Base-by-base conservation (phyloP, 2,329 filamentous ascomycete genomes). In the Cadophora gregata region DNA sequence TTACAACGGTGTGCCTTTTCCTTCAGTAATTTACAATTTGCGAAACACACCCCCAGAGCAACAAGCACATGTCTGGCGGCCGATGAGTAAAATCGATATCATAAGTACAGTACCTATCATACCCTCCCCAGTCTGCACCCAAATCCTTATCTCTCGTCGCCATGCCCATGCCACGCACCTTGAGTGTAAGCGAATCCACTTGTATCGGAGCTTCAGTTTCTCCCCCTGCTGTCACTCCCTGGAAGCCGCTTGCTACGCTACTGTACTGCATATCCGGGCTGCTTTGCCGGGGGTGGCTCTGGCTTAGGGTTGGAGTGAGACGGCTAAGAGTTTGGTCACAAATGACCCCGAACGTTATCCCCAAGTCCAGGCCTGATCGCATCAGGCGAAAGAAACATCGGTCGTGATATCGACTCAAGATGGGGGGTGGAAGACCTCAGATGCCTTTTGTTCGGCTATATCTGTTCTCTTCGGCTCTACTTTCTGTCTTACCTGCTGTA, bases 181-280 rank as follows among this genome's bases (percentile, higher is more conserved):
- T 42, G 7, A 12, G 36, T 42, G 47, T 48, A 48, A 48, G 47
- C 47, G 47, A 48, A 48, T 48, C 47, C 47, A 48, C 47, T 48
- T 9, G 47, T 48, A 48, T 10, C 25, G 21, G 7, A 6, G n/a
- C n/a, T 25, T 24, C 21, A 48, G n/a, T 9, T 25, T 14, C 6
- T 25, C 21, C n/a, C 8, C 47, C 47, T 48, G n/a, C 21, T 25
- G n/a, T 21, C 47, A n/a, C 25, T 7, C 21, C 47, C 21, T 21
- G 7, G 8, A 48, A 9, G 4, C 47, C 21, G 47, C 3, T 25
- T 10, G 47, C n/a, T 48, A 10, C n/a, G 47, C 47, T 25, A 48
- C 12, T 24, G n/a, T 19, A 48, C 21, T 48, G 47, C 47, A 48
- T 12, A 48, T 48, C 47, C 47, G 47, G 47, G 2, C 21, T 48